phyloP scores from a whole-genome alignment of 495 filamentous ascomycete genomes.

The Penicillium odoratum region DNA sequence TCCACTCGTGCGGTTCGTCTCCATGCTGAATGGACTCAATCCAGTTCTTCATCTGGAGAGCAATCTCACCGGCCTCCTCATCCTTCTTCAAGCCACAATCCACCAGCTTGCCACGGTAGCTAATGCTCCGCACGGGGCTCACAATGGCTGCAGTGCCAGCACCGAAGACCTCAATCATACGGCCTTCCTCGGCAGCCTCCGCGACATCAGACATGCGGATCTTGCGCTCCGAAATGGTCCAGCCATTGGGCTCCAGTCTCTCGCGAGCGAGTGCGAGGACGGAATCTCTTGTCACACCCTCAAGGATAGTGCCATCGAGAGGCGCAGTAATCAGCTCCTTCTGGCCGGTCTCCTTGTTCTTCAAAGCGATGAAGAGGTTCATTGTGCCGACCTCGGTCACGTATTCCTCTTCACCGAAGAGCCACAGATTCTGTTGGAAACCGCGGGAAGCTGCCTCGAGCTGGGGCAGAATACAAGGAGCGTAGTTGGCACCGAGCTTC shows the following conservation, averaged over 20 bases:
- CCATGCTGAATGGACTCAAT: constrained; percentile 95
- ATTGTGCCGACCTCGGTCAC: constrained; percentile 97
- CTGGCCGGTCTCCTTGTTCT: constrained; percentile 78
- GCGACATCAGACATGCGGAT: constrained; percentile 82
- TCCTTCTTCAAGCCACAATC: constrained; percentile 73
- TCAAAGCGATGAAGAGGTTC: constrained; percentile 89
- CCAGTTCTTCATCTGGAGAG: constrained; percentile 88
- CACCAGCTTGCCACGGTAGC: constrained; percentile 76
- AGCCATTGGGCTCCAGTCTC: constrained; percentile 78
- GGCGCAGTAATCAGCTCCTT: constrained; percentile 91
- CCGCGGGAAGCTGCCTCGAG: constrained; percentile 83
- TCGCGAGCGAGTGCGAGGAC: constrained; percentile 82
- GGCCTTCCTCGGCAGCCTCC: constrained; percentile 77
- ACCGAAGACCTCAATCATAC: constrained; percentile 90
- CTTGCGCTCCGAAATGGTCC: constrained; percentile 84
- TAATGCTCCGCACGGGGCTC: constrained; percentile 79
- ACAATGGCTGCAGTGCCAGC: constrained; percentile 79
- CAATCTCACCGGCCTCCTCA: constrained; percentile 84
- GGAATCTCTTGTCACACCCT: constrained; percentile 89
- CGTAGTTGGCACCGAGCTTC: constrained; percentile 98
- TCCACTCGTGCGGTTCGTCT: constrained; percentile 86
- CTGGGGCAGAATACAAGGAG: constrained; percentile 92
- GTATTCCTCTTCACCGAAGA: constrained; percentile 91
- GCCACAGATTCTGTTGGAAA: constrained; percentile 97
- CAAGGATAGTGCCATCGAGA: constrained; percentile 94